phyloP scores from a whole-genome alignment of 306 rosid species.

The Abrus precatorius region DNA sequence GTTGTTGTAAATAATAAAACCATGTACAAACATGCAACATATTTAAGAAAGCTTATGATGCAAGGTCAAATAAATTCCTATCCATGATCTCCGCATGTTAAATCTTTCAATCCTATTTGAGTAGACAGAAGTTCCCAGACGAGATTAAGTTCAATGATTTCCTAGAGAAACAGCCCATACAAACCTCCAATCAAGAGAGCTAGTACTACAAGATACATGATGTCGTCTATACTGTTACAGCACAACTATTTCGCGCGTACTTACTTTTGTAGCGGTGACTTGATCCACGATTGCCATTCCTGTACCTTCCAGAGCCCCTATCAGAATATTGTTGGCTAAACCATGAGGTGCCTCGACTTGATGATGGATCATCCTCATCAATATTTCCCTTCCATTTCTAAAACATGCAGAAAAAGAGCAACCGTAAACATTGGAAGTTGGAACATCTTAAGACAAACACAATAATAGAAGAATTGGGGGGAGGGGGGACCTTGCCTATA shows the following conservation, averaged over 20 bases:
- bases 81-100: conserved; percentile 13
- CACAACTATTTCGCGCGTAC: conserved; percentile 26
- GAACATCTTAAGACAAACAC: conserved; percentile 7
- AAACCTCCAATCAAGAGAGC: conserved; percentile 1
- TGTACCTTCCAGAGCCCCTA: conserved; percentile 26
- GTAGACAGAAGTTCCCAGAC: conserved; percentile 20
- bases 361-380: conserved; percentile 43
- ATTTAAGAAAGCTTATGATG: conserved; percentile 37
- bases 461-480: conserved; percentile 14
- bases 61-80: conserved; percentile 31
- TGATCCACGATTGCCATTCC: conserved; percentile 34
- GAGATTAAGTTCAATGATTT: conserved; percentile 18
- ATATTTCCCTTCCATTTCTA: conserved; percentile 52
- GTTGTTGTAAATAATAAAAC: conserved; percentile 9
- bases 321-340: conserved; percentile 42
- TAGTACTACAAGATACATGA: conserved; percentile 32
- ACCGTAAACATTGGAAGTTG: conserved; percentile 2
- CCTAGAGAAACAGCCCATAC: conserved; percentile 14
- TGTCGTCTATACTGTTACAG: conserved; percentile 11
- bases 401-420: conserved; percentile 19
- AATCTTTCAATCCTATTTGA: conserved; percentile 18
- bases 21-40: background rate
- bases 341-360: conserved; percentile 50
- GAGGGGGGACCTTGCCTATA: background rate
- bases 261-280: conserved; percentile 44